Evolutionary conservation across 2,329 filamentous ascomycete genomes (phyloP).

Genomic region (Magnaporthiopsis rhizophila): DNA sequence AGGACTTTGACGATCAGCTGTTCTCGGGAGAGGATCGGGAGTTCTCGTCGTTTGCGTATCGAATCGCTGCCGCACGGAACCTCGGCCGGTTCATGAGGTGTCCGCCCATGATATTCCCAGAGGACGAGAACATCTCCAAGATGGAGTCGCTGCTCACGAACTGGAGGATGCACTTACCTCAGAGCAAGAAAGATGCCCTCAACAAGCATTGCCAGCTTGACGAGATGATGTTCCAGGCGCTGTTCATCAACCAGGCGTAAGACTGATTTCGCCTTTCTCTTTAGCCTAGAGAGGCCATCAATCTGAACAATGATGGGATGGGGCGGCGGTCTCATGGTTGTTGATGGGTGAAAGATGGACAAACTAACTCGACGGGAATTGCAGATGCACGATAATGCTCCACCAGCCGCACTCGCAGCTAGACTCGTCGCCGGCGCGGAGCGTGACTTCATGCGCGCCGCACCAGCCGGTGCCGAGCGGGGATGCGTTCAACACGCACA

Average conservation of each 20-base stretch:
- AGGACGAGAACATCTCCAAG: conserved; percentile 42
- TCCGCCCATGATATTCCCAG: conserved; percentile 40
- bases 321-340: neutral
- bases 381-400: conserved; percentile 59
- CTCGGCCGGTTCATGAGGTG: conserved; percentile 65
- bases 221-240: conserved; percentile 86
- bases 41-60: conserved; percentile 81
- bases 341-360: no score
- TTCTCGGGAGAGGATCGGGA: conserved; percentile 61
- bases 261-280: conserved; percentile 20
- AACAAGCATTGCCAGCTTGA: conserved; percentile 65
- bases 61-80: conserved; percentile 73
- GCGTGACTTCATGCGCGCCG: conserved; percentile 59
- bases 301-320: conserved; percentile 7
- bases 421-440: conserved; percentile 49
- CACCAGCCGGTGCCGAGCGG: conserved; percentile 42
- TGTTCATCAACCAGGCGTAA: conserved; percentile 63
- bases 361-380: neutral
- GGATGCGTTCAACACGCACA: conserved; percentile 56
- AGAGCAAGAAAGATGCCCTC: conserved; percentile 61
- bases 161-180: conserved; percentile 73
- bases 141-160: conserved; percentile 53
- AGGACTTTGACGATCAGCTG: conserved; percentile 69
- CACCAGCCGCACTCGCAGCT: conserved; percentile 75
- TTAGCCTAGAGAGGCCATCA: neutral